Base-by-base conservation (phyloP, 75 land plant species). In the Gnetum montanum region DNA sequence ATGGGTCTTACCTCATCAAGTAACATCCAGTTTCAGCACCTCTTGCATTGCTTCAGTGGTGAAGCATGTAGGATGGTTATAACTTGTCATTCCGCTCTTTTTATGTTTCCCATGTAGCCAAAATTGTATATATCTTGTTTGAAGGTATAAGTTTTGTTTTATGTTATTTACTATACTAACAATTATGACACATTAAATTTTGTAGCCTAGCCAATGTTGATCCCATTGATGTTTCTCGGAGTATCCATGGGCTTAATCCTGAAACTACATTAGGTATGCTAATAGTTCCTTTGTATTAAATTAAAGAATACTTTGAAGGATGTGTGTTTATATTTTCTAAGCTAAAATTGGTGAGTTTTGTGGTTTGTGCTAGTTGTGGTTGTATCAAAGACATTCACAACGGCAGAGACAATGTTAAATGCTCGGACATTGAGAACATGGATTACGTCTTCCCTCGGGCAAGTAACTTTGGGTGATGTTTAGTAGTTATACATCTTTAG, bases 371-470 rank as follows among this genome's bases (percentile, higher is more conserved):
- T 69, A 93, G 98, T 93, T 66, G 98, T 93, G 29, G 80, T 93
- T 28, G 98, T 88, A 28, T 93, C 98, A 56, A 93, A 93, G 60
- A 93, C 98, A 34, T 93, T 93, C 59, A 93, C 98, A 25, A 93
- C 98, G 28, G 86, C 90, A 64, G 98, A 93, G 65, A 93, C 96
- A 18, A 93, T 93, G 98, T 54, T 93, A 52, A 94, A 94, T 77
- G 95, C 98, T 53, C 61, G 96, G 27, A 94, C 98, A 29, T 34
- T 90, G 48, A 71, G 90, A 62, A 81, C 88, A 22, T 94, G 98
- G 98, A 89, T 94, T 40, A 69, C 73, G 18, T 44, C 82, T 50
- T 66, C 98, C 37, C 75, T 93, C 45, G 98, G 98, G 98, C 82
- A 52, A 74, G 94, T 73, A 34, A 11, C n/a, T n/a, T n/a, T 2